Percentiles rank a stretch among this genome's conserved stretches.
These are phyloP conservation scores for Starmerella stigmatis DNA, from an alignment of 805 yeast species.

Conservation along the genomic window DNA sequence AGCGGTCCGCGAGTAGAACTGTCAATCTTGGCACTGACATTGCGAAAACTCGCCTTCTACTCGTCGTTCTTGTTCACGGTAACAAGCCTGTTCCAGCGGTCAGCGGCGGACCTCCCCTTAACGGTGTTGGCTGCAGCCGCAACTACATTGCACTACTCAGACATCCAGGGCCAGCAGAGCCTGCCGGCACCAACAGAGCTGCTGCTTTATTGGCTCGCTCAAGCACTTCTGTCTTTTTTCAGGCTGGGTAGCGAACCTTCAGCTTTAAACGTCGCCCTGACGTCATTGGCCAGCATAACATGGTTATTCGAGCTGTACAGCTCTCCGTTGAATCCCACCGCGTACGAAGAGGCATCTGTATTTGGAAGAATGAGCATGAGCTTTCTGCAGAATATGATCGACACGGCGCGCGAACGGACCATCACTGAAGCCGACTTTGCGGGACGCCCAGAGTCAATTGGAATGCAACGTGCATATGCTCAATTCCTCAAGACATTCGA, in stretches of 20 bases:
- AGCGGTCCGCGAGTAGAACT: not conserved
- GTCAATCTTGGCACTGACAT: not conserved
- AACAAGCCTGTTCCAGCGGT: not conserved
- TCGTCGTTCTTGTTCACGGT: not conserved
- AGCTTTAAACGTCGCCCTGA: too few species aligned
- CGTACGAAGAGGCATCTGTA: constrained; percentile 14
- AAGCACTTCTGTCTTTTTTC: not conserved
- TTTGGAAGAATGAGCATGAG: constrained; percentile 11
- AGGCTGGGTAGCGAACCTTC: not conserved
- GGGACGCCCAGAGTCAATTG: constrained; percentile 9
- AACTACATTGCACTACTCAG: not conserved
- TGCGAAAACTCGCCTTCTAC: not conserved
- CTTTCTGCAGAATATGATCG: constrained; percentile 12
- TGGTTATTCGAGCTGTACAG: constrained; percentile 1
- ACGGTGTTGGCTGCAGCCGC: not conserved
- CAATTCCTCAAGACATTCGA: constrained; percentile 1
- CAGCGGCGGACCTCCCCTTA: not conserved
- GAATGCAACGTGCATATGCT: constrained; percentile 3
- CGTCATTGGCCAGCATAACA: not conserved
- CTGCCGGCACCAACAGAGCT: constrained; percentile 6
- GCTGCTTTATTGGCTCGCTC: not conserved
- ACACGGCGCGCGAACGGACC: constrained; percentile 4
- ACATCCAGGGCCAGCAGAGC: not conserved
- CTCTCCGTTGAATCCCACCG: constrained; percentile 5
- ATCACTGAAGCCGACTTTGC: constrained; percentile 15